phyloP scores from a whole-genome alignment of 345 rosid species.

The Populus davidiana region DNA sequence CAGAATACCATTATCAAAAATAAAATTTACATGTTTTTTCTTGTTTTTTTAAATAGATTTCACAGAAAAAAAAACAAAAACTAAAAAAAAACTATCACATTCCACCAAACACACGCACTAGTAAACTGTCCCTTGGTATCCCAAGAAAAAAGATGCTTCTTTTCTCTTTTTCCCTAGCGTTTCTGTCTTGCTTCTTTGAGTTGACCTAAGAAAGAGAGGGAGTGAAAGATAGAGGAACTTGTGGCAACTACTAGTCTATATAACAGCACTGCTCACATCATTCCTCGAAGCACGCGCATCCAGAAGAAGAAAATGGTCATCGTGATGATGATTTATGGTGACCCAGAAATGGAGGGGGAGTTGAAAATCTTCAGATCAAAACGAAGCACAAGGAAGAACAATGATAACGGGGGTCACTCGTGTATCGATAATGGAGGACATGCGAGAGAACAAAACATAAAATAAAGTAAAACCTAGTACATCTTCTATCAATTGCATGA shows the following conservation, averaged over 20 bases:
- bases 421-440: not conserved
- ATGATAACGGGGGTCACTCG: not conserved
- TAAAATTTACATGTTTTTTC: no score
- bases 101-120: no score
- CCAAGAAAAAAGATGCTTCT: slow-evolving; percentile 13
- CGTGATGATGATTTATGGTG: slow-evolving; percentile 13
- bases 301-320: slow-evolving; percentile 3
- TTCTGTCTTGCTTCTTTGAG: slow-evolving; percentile 1
- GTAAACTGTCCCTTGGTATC: slow-evolving; percentile 6
- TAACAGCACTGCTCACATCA: not conserved
- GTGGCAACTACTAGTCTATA: not conserved
- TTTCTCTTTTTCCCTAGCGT: not conserved
- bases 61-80: no score
- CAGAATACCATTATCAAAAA: no score
- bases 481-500: no score
- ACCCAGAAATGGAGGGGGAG: slow-evolving; percentile 25
- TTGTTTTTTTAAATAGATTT: no score
- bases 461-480: not conserved
- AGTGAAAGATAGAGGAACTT: not conserved
- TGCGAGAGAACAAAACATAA: not conserved
- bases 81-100: no score
- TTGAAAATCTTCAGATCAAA: not conserved
- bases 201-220: slow-evolving; percentile 16
- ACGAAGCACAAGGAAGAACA: not conserved
- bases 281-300: slow-evolving; percentile 40